Evolutionary conservation across 2,329 filamentous ascomycete species (phyloP), one percentile per base, ranked within the genome.

Genomic region (Arthrobotrys pseudoclavata): DNA sequence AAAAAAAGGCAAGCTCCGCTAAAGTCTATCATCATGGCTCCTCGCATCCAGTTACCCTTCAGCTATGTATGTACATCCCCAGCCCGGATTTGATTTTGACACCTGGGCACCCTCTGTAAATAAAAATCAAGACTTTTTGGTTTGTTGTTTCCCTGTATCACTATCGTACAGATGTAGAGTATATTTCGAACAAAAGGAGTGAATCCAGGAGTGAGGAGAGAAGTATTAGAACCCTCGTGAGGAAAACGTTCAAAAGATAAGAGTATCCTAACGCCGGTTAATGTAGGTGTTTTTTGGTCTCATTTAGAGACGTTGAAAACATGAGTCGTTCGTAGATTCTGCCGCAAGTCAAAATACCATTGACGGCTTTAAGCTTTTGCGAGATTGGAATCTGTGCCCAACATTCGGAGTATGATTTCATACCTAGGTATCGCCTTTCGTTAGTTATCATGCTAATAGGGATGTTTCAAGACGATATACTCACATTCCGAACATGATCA

Each of bases 401-500:
- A 57, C 72, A 76, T 76, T 24, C 72, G 72, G 29, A 76, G 66
- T 66, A 76, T 76, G 64, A 76, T 61, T 42, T 76, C 72, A 37
- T 76, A 76, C 72, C 72, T 76, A 24, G 10, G 29, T 53, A 18
- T 29, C 48, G 29, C 2, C n/a, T 10, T 24, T 10, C 1, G 24
- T 22, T 10, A 53, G 45, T 53, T 26, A 50, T 34, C 48, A 18
- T 24, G 42, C 20, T 37, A 6, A 18, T 47, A 42, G 18, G 42
- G 66, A 20, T 6, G 1, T 24, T 24, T 70, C 63, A 40, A 18
- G 47, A 10, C 1, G 22, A 15, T 34, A 50, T 48, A 72, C 82
- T 82, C 87, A 97, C 86, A 96, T 96, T 84, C 93, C 94, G 84
- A 97, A 97, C 92, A 97, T 97, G 83, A 98, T 97, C 80, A 92